Evolutionary conservation across 805 yeast species (phyloP), one percentile per base, ranked within the genome.

Genomic region (Spathaspora hagerdaliae): DNA sequence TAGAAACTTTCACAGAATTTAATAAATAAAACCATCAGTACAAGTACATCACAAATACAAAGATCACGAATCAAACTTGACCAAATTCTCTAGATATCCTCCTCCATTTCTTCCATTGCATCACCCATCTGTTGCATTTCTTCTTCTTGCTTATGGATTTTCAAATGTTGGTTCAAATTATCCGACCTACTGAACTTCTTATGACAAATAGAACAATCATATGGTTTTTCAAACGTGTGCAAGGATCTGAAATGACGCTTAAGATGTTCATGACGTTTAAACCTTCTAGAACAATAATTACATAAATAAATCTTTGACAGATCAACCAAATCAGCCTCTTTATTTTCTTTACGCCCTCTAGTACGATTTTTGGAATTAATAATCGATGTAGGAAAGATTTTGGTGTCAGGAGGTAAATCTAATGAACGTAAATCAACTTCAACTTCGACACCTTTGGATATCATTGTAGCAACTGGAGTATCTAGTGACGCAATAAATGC

Each of bases 221-320:
- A 83, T 0, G 89, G 92, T 60, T 83, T 85, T 46, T 82, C 88
- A 45, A 82, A 74, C 31, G 85, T 83, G 56, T 85, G 94, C 48
- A 85, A 69, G 14, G 88, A 81, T 47, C 91, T 68, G 58, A 82
- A 78, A 56, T 85, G 94, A 48, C 94, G 73, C 59, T 83, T 83
- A 53, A 85, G 65, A 61, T 85, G 94, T 56, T 85, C 94, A 59
- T 84, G 88, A 53, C 94, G 73, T 58, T 83, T 81, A 64, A 85
- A 85, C 34, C 77, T 58, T 52, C 91, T 73, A 40, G 77, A 72
- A 60, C 92, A 85, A 55, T 73, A 60, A 91, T 85, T 29, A 77
- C 77, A 57, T 75, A 84, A 29, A 31, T 44, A 44, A 36, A 79
- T 79, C 61, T 83, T 83, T 9, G 75, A 42, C 51, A 69, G 73